Base-by-base conservation (phyloP, 1,284 basidiomycete species). In the Sphagnurus paluster region DNA sequence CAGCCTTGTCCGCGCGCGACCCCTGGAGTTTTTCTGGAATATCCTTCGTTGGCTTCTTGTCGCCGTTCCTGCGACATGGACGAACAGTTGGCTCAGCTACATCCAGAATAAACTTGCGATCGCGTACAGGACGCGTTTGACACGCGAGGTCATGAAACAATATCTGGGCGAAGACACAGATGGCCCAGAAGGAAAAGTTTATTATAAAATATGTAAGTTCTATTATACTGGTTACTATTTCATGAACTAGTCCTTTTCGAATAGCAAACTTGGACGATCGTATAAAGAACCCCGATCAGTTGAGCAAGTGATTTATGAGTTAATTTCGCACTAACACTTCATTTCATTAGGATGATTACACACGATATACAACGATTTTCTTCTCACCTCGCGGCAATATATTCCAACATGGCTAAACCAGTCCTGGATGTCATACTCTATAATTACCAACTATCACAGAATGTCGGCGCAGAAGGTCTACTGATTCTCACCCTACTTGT, bases 281-380 rank as follows among this genome's bases (percentile, higher is more conserved):
- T 44, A 94, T 98, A 55, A 94, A 94, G 73, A 98, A 98, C 57
- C 90, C 93, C 7, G 96, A 98, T 62, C 95, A 98, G 87, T 89
- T 51, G 36, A 58, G 77, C 44, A 36, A 4, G 35, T 23, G 17
- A 10, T 28, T 17, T n/a, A 32, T 13, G 25, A 38, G 16, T 40
- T 8, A 33, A 26, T 21, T 14, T 17, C n/a, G 35, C 35, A 48
- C 34, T 42, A 28, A 50, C 56, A 35, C 53, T 33, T 39, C 3
- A 42, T 14, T 16, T 19, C 47, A 26, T 25, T 40, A 90, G 87
- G 65, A 89, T 96, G 82, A 93, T 98, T 54, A 96, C 94, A 0
- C 88, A 96, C 50, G 96, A 99, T 64, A 93, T 98, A 35, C 90
- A 94, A 63, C 90, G 90, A 48, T 98, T 98, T 70, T 93, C 92